Conservation (phyloP, 176 grass and related monocot species). For the Calamus simplicifolius region DNA sequence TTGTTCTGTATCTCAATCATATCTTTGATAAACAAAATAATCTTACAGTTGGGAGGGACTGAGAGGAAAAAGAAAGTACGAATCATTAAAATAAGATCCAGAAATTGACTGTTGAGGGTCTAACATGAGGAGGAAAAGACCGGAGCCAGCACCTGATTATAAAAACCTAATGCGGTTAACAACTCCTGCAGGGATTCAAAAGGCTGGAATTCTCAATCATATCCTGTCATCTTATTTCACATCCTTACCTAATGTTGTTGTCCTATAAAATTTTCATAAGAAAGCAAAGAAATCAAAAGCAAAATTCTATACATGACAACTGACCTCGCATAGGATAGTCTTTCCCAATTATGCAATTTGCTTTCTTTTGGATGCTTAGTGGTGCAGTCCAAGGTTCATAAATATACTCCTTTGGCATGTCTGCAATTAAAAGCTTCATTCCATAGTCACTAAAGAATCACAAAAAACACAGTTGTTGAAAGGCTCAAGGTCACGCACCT, state of each 20-base stretch:
- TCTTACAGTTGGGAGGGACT: too few relatives aligned
- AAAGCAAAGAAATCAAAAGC: background rate
- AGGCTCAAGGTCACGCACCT: constrained; percentile 34
- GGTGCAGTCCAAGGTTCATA: constrained; percentile 95
- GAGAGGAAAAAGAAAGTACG: too few relatives aligned
- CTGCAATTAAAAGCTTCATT: constrained; percentile 20
- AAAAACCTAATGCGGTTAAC: too few relatives aligned
- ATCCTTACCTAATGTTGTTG: background rate
- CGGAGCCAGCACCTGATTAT: too few relatives aligned
- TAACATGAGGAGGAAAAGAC: too few relatives aligned
- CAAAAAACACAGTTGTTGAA: background rate
- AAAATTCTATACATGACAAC: background rate
- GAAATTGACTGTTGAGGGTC: too few relatives aligned
- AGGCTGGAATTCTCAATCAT: background rate
- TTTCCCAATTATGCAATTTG: constrained; percentile 71
- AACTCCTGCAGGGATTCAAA: too few relatives aligned
- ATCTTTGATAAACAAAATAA: too few relatives aligned
- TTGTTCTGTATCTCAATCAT: too few relatives aligned
- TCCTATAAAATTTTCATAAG: background rate
- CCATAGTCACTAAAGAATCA: background rate
- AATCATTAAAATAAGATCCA: too few relatives aligned
- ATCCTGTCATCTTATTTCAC: background rate
- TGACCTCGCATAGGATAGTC: constrained; percentile 88
- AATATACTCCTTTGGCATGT: constrained; percentile 89
- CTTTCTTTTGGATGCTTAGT: constrained; percentile 71